Base-by-base conservation (phyloP, 31 red algal genomes). In the Porphyra umbilicalis region DNA sequence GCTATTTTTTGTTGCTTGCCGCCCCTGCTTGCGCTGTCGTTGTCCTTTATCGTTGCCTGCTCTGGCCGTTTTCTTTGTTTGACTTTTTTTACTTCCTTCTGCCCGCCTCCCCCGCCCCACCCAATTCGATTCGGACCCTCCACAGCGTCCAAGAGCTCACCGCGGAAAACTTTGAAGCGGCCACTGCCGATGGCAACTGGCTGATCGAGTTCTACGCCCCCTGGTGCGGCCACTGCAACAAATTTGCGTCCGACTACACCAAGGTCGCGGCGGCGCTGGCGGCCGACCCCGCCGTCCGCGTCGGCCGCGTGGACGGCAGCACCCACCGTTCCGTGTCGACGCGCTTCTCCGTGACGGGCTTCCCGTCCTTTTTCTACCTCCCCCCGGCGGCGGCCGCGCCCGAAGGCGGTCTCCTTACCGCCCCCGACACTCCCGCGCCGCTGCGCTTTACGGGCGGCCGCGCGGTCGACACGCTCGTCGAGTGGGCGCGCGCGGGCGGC, bases 221-320 rank as follows among this genome's bases (percentile, higher is more conserved):
- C 39, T 99, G 97, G 97, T 99, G 97, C 82, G 92, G 93, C 32
- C 97, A 99, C 85, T 99, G 97, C 89, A 99, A 99, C 80, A 93
- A 90, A 75, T 96, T 99, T 92, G 91, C 89, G 35, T 85, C 76
- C 6, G 91, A 92, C 77, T 99, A 89, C 85, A 81, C 90, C 38
- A 79, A 93, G 46, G 97, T 94, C 67, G 97, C 97, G 82, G 86
- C 84, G 37, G 93, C 83, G 46, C 77, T 99, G 77, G 85, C 85
- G 68, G 97, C 87, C 32, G 92, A 94, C 57, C 57, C 57, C 81
- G 89, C 92, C 32, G 78, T 91, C 74, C 85, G 94, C 39, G 97
- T 90, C 25, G 91, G 96, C 78, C 85, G 96, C 37, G 97, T 98
- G 44, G 91, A 98, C 79, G 90, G 88, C 83, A 92, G 94, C 68